These are phyloP conservation scores for Colletotrichum sp. DNA, from an alignment of 2,329 filamentous ascomycete species.

Conservation along the genomic window DNA sequence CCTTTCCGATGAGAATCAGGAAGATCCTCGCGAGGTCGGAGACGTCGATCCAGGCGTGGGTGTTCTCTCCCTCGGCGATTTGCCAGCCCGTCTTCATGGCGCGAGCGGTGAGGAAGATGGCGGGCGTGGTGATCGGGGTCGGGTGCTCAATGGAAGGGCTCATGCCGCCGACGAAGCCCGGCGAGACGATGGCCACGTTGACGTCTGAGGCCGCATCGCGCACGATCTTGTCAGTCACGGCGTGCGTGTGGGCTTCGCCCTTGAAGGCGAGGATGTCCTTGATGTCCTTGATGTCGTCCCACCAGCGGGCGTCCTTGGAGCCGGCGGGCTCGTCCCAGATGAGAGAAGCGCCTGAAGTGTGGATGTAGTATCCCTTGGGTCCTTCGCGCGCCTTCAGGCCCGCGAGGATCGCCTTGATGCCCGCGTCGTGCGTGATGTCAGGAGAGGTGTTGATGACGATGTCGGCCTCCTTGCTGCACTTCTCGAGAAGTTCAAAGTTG, in stretches of 20 bases:
- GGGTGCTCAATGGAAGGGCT: constrained; percentile 22
- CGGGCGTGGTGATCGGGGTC: constrained; percentile 20
- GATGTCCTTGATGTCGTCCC: constrained; percentile 5
- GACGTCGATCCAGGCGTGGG: constrained; percentile 10
- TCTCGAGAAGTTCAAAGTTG: not conserved
- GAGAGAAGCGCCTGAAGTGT: constrained; percentile 1
- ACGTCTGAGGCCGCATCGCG: not conserved
- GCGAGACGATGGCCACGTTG: constrained; percentile 13
- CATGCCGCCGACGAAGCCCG: constrained; percentile 24
- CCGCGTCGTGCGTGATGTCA: not conserved
- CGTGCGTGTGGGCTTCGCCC: constrained; percentile 4
- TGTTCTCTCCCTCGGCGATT: constrained; percentile 3
- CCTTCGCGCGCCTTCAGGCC: not conserved
- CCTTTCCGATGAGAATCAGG: constrained; percentile 1
- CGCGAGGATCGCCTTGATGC: not conserved
- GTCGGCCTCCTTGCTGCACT: not conserved
- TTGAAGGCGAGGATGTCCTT: not conserved
- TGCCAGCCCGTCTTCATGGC: constrained; percentile 12
- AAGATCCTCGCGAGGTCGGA: not conserved
- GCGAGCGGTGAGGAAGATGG: constrained; percentile 8
- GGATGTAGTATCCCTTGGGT: not conserved
- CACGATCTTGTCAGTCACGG: constrained; percentile 4
- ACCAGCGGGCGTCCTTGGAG: constrained; percentile 5
- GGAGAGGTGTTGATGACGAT: not conserved
- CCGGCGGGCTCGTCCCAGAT: constrained; percentile 11